Evolutionary conservation across 78 protist species (phyloP).

Genomic region (Dictyostelium intermedium): DNA sequence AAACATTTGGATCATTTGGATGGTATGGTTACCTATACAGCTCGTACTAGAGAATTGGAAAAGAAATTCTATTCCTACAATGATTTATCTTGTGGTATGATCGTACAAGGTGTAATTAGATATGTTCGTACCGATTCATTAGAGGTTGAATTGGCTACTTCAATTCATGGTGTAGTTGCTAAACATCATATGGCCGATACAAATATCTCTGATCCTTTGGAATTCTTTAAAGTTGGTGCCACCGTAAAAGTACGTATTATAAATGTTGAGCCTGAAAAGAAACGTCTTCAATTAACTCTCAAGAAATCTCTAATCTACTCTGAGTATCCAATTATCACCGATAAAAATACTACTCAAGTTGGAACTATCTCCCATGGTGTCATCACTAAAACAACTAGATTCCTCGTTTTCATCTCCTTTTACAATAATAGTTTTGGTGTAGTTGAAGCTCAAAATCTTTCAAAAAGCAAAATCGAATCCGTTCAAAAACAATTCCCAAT

Average conservation of each 20-base stretch:
- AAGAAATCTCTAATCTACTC: conserved; percentile 39
- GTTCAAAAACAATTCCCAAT: conserved; percentile 14
- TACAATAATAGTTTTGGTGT: conserved; percentile 41
- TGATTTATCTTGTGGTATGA: conserved; percentile 31
- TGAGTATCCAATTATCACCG: conserved; percentile 22
- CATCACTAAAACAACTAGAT: conserved; percentile 18
- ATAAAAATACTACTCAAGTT: neutral
- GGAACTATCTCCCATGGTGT: conserved; percentile 62
- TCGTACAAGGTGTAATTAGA: conserved; percentile 13
- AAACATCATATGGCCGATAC: conserved; percentile 26
- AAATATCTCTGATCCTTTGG: neutral
- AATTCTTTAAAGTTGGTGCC: conserved; percentile 62
- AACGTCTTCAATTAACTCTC: conserved; percentile 47
- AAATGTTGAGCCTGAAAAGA: conserved; percentile 28
- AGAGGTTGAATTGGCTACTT: conserved; percentile 6
- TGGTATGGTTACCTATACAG: conserved; percentile 30
- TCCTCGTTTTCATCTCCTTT: conserved; percentile 22
- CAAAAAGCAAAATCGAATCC: neutral
- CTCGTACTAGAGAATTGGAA: neutral
- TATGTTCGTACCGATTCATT: conserved; percentile 28
- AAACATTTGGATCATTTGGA: conserved; percentile 38
- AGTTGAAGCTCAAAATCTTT: conserved; percentile 9
- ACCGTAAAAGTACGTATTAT: conserved; percentile 28
- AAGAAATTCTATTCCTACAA: conserved; percentile 20
- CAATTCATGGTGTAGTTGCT: conserved; percentile 53